A percentile compares a stretch with the other conserved stretches of the same genome.
Evolutionary conservation across 768 basidiomycete genomes (phyloP).

Genomic region (Plicaturopsis crispa): DNA sequence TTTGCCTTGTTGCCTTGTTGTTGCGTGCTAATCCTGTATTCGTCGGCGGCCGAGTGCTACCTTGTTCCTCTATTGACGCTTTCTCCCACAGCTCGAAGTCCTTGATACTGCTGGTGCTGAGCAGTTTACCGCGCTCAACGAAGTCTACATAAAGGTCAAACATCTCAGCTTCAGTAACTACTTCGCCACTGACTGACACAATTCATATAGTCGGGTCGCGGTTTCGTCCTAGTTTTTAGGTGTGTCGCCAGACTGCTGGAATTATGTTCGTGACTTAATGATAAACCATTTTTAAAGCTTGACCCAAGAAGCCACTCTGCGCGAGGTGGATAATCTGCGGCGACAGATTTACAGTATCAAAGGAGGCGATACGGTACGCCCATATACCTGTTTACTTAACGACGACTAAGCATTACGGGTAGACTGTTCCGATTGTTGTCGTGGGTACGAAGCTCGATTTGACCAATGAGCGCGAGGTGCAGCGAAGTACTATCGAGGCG

Average conservation of each 20-base stretch:
- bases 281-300: constrained; percentile 34
- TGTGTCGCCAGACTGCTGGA: constrained; percentile 13
- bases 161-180: neutral
- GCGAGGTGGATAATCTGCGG: constrained; percentile 72
- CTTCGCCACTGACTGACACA: neutral
- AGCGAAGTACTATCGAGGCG: constrained; percentile 51
- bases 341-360: constrained; percentile 80
- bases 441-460: constrained; percentile 86
- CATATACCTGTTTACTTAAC: neutral
- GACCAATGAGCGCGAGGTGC: constrained; percentile 73
- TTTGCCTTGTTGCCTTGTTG: constrained; percentile 7
- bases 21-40: constrained; percentile 3
- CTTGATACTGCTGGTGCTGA: constrained; percentile 84
- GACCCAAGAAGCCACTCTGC: constrained; percentile 74
- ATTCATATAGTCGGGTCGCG: constrained; percentile 48
- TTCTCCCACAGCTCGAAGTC: constrained; percentile 55
- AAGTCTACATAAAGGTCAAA: constrained; percentile 71
- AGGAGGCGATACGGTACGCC: constrained; percentile 52
- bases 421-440: constrained; percentile 74
- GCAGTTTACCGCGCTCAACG: constrained; percentile 75
- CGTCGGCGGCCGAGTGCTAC: neutral
- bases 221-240: constrained; percentile 84
- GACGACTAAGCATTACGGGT: constrained; percentile 1
- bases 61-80: constrained; percentile 5
- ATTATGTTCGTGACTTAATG: neutral